Percentiles rank a stretch among this genome's conserved stretches.
Evolutionary conservation across 345 rosid species (phyloP).

Genomic region (Garcia nutans): DNA sequence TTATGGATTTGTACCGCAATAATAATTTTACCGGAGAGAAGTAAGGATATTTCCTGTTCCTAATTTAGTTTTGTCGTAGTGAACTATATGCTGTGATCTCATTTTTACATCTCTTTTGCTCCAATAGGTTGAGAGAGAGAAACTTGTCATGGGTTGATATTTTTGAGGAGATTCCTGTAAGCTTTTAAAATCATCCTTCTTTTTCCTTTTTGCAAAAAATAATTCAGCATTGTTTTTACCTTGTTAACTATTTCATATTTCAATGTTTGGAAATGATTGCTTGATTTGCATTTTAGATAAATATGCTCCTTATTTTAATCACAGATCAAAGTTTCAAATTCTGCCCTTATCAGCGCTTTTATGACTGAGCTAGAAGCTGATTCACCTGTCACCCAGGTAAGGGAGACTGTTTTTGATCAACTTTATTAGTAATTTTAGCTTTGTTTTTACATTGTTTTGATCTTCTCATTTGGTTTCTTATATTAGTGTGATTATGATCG

Average conservation of each 20-base stretch:
- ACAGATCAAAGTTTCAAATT: constrained; percentile 97
- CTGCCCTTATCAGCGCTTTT: constrained; percentile 95
- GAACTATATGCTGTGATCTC: constrained; percentile 9
- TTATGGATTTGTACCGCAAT: constrained; percentile 83
- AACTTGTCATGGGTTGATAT: constrained; percentile 99
- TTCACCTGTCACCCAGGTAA: constrained; percentile 85
- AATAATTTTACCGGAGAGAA: constrained; percentile 92
- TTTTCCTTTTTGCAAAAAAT: background rate
- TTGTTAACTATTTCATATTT: background rate
- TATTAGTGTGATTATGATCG: constrained; percentile 88
- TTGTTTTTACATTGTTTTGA: background rate
- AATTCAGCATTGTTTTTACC: background rate
- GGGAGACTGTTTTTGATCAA: background rate
- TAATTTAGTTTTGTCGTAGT: constrained; percentile 11
- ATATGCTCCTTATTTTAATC: constrained; percentile 16
- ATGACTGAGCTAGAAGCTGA: constrained; percentile 95
- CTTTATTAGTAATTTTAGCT: background rate
- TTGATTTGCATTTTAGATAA: background rate
- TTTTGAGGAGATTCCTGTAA: constrained; percentile 98
- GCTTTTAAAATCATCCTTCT: constrained; percentile 25
- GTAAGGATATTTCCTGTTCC: constrained; percentile 41
- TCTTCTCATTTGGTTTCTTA: background rate
- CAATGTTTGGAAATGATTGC: background rate
- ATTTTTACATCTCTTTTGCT: constrained; percentile 8
- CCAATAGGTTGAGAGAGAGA: constrained; percentile 88